These are phyloP conservation scores for Eremochloa ophiuroides DNA, from an alignment of 176 grass and related monocot genomes.

Conservation along the genomic window DNA sequence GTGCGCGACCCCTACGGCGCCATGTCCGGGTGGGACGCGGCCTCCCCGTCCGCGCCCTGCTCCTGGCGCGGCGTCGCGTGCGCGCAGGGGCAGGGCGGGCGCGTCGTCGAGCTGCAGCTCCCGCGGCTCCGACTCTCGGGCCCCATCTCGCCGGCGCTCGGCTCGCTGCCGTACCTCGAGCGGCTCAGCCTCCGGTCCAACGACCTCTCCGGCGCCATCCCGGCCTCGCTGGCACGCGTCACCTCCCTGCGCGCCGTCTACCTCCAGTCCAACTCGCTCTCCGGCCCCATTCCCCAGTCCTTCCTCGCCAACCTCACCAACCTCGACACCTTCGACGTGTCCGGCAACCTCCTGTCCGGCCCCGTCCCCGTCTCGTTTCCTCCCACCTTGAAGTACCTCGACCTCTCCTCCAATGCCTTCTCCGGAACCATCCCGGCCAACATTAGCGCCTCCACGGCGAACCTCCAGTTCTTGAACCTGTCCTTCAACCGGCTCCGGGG, in stretches of 20 bases:
- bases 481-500: conserved; percentile 86
- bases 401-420: conserved; percentile 91
- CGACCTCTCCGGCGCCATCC: conserved; percentile 65
- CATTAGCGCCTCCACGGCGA: conserved; percentile 41
- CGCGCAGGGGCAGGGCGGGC: conserved; percentile 5
- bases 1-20: conserved; percentile 63
- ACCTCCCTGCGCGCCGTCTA: conserved; percentile 61
- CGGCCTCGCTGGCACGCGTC: conserved; percentile 46
- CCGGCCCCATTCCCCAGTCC: conserved; percentile 52
- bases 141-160: conserved; percentile 53
- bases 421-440: conserved; percentile 49
- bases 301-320: conserved; percentile 74
- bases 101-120: conserved; percentile 80
- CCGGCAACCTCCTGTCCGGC: conserved; percentile 70
- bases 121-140: conserved; percentile 73
- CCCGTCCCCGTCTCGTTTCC: conserved; percentile 57
- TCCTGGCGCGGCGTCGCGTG: conserved; percentile 83
- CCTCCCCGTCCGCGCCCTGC: conserved; percentile 61
- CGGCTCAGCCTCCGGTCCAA: conserved; percentile 88
- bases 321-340: conserved; percentile 69
- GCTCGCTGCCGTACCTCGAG: conserved; percentile 56
- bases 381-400: conserved; percentile 50
- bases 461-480: conserved; percentile 81
- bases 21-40: conserved; percentile 58
- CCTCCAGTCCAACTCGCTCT: conserved; percentile 82